phyloP scores from a whole-genome alignment of 176 grass and related monocot genomes.

The Cymbopogon citratus region DNA sequence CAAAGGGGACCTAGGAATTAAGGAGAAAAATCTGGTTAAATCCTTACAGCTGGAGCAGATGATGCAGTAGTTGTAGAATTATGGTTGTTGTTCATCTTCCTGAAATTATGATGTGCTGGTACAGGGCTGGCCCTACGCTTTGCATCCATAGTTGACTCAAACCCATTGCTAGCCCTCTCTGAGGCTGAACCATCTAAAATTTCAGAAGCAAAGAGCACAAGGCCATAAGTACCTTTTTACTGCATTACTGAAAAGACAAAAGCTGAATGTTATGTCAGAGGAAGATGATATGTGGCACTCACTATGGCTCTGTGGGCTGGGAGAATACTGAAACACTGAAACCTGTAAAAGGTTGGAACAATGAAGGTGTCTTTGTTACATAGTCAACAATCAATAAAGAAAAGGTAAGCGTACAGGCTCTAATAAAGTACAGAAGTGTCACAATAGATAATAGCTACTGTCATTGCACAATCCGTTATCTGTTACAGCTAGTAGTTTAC shows the following conservation, averaged over 20 bases:
- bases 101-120: slow-evolving; percentile 24
- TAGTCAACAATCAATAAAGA: not conserved
- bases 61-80: slow-evolving; percentile 5
- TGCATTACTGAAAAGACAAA: not conserved
- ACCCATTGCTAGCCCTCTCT: slow-evolving; percentile 15
- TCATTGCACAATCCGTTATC: not conserved
- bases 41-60: slow-evolving; percentile 40
- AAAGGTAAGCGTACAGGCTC: not conserved
- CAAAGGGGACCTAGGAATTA: not conserved
- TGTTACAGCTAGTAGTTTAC: slow-evolving; percentile 2
- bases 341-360: slow-evolving; percentile 21
- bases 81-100: slow-evolving; percentile 19
- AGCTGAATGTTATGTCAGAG: not conserved
- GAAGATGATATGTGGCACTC: not conserved
- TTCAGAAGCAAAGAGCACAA: not conserved
- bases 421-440: slow-evolving; percentile 10
- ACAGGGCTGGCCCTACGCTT: slow-evolving; percentile 26
- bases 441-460: not conserved
- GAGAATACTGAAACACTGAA: slow-evolving; percentile 40
- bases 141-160: not conserved
- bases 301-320: slow-evolving; percentile 39
- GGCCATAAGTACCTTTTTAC: not conserved
- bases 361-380: not conserved
- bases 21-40: slow-evolving; percentile 14
- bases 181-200: slow-evolving; percentile 8